These are phyloP conservation scores for Yamadazyma sp. DNA, from an alignment of 805 yeast genomes.

Conservation along the genomic window DNA sequence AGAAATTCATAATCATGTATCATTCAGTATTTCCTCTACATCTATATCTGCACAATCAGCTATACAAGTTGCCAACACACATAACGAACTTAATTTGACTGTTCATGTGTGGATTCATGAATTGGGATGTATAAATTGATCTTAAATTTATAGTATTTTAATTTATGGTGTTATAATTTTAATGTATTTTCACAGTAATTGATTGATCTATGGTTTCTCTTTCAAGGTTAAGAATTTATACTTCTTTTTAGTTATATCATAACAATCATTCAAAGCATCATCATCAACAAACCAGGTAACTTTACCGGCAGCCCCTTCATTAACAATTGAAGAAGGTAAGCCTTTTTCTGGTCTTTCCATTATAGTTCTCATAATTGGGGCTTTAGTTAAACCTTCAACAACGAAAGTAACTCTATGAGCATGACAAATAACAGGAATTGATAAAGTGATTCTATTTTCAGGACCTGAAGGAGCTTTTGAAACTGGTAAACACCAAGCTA, in stretches of 20 bases:
- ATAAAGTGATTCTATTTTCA: constrained; percentile 71
- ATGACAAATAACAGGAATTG: constrained; percentile 93
- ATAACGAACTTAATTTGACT: too few species aligned
- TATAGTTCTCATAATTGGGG: constrained; percentile 84
- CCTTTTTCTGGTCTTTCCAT: constrained; percentile 98
- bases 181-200: too few species aligned
- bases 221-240: constrained; percentile 53
- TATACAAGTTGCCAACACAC: too few species aligned
- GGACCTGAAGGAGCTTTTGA: constrained; percentile 91
- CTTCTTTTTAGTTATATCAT: constrained; percentile 64
- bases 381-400: constrained; percentile 94
- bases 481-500: constrained; percentile 95
- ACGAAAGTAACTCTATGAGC: constrained; percentile 91
- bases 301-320: constrained; percentile 95
- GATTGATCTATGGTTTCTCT: too few species aligned
- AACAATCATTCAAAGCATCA: constrained; percentile 81
- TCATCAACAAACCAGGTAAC: constrained; percentile 97
- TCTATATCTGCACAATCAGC: too few species aligned
- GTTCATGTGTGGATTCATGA: too few species aligned
- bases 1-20: too few species aligned
- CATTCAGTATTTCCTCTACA: too few species aligned
- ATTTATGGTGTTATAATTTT: too few species aligned
- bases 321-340: constrained; percentile 87
- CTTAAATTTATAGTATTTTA: too few species aligned
- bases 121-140: too few species aligned